Evolutionary conservation across 1,284 basidiomycete genomes (phyloP).

Genomic region (Xerocomus minutiporus): DNA sequence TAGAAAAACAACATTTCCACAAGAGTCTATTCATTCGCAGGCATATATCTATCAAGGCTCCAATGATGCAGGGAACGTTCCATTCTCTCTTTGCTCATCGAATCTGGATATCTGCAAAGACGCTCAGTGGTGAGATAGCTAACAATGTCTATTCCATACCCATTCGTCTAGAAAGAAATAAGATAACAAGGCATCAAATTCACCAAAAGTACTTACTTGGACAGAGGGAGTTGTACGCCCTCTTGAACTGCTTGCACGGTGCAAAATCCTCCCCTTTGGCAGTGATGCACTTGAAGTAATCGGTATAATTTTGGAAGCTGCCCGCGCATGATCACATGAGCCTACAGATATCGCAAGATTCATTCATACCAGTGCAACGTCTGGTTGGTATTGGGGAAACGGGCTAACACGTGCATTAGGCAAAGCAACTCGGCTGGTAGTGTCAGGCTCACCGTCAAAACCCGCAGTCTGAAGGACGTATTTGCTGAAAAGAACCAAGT

Average conservation of each 20-base stretch:
- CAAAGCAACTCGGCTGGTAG: not conserved
- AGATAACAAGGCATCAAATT: constrained; percentile 7
- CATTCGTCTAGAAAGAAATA: constrained; percentile 65
- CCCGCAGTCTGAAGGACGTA: constrained; percentile 81
- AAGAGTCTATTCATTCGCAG: constrained; percentile 14
- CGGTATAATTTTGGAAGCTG: constrained; percentile 95
- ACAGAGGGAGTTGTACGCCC: constrained; percentile 94
- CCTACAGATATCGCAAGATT: not conserved
- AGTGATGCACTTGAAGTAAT: constrained; percentile 96
- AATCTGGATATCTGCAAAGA: constrained; percentile 69
- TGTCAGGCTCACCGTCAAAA: constrained; percentile 65
- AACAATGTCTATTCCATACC: constrained; percentile 44
- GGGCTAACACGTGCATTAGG: constrained; percentile 47
- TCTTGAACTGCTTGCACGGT: constrained; percentile 99
- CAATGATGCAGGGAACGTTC: constrained; percentile 87
- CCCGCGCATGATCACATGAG: constrained; percentile 8
- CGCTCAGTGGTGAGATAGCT: constrained; percentile 8
- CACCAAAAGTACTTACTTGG: constrained; percentile 71
- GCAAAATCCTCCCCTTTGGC: constrained; percentile 98
- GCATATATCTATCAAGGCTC: constrained; percentile 54
- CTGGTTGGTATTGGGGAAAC: constrained; percentile 96
- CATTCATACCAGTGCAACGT: constrained; percentile 81
- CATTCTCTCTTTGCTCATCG: constrained; percentile 89
- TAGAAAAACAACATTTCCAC: not conserved
- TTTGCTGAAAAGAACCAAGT: constrained; percentile 48